Evolutionary conservation across 768 basidiomycete genomes (phyloP), one percentile per base, ranked within the genome.

Genomic region (Leucosporidium scottii): DNA sequence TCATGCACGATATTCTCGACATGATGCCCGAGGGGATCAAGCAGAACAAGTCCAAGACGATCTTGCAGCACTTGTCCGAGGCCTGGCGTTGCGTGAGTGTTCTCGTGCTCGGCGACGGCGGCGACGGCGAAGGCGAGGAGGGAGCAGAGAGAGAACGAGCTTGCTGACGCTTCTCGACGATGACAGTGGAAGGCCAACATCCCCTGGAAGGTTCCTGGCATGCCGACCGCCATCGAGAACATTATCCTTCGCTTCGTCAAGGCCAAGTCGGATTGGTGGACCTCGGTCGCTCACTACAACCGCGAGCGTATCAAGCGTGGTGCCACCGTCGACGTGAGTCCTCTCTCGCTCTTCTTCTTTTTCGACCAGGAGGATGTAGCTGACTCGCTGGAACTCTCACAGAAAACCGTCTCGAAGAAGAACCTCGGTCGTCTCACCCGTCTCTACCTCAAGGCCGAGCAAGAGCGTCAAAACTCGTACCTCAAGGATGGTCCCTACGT

Each of bases 21-120:
- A 97, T 98, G 94, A 97, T 98, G 94, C 96, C 96, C 10, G 96
- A 98, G 79, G 92, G 90, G 3, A 93, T 98, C 82, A 93, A 93
- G 80, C 92, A 93, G 80, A 99, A 98, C 81, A 98, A 99, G 82
- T 87, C 93, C n/a, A 99, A 99, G 83, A 98, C 96, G 17, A 98
- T 99, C 72, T 77, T 99, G 77, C 96, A 99, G 78, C 96, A 98
- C 78, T 80, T 98, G 73, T 96, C 93, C 4, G 96, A 98, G 78
- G 96, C 94, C 15, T 98, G 96, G 96, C 84, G 94, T 74, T 97
- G 93, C 79, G 92, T 50, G 51, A 17, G n/a, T 56, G 20, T 17
- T 28, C 23, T 44, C 10, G 0, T 21, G 15, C 30, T 44, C 39
- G 39, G 39, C 39, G 39, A 44, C 8, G 39, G 15, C 39, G 39